These are phyloP conservation scores for Pseudotsuga menziesii DNA, from an alignment of 75 land plant species.

Conservation along the genomic window DNA sequence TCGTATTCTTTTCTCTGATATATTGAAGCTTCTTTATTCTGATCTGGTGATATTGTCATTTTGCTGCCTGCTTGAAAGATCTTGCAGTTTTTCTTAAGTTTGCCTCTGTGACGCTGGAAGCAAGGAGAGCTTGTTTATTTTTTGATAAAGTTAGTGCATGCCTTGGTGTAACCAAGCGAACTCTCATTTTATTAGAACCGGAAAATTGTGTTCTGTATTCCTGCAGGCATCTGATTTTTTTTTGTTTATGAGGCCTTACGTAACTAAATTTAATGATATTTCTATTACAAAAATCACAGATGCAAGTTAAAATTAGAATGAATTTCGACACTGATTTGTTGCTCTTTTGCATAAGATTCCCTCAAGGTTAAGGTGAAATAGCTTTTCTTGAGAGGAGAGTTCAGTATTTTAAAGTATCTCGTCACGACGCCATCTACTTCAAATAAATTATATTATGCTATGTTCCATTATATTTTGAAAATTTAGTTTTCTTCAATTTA, in stretches of 20 bases:
- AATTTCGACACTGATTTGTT: background rate
- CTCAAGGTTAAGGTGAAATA: too few species aligned
- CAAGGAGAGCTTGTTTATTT: background rate
- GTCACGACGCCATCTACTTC: too few species aligned
- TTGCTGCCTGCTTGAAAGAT: too few species aligned
- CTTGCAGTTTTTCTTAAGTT: too few species aligned
- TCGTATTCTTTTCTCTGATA: background rate
- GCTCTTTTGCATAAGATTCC: too few species aligned
- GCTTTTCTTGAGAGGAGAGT: too few species aligned
- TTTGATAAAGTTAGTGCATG: background rate
- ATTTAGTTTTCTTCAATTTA: too few species aligned
- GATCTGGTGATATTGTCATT: background rate
- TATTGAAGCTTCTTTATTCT: background rate
- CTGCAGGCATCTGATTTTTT: background rate
- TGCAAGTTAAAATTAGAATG: background rate
- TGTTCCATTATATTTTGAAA: too few species aligned
- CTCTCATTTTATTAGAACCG: too few species aligned
- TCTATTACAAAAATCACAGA: background rate
- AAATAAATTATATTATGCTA: too few species aligned
- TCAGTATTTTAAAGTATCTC: too few species aligned
- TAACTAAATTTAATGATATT: background rate
- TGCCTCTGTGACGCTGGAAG: too few species aligned
- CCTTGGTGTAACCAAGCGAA: background rate
- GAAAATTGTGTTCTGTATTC: background rate
- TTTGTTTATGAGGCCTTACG: background rate